Evolutionary conservation across 179 eudicot genomes (phyloP).

Genomic region (Vitellaria paradoxa): DNA sequence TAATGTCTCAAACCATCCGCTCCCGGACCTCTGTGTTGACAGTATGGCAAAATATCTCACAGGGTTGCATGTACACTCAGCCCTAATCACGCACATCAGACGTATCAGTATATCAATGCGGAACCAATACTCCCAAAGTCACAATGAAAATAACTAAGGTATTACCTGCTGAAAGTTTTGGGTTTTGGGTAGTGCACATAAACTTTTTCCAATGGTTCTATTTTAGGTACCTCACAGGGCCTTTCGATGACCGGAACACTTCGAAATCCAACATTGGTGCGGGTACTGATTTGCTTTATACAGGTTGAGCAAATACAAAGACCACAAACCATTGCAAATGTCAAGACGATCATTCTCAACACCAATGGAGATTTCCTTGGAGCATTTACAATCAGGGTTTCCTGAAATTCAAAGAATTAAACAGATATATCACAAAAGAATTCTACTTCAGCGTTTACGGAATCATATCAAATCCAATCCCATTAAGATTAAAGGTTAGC

Average conservation of each 20-base stretch:
- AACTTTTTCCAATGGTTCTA: constrained; percentile 32
- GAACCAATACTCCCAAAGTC: background rate
- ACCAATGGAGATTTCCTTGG: constrained; percentile 62
- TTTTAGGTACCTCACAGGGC: constrained; percentile 30
- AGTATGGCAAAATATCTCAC: constrained; percentile 83
- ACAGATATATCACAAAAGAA: background rate
- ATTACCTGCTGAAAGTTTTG: constrained; percentile 66
- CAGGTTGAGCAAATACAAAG: constrained; percentile 72
- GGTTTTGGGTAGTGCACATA: constrained; percentile 76
- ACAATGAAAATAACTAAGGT: background rate
- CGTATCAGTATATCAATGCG: background rate
- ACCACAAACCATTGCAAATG: constrained; percentile 65
- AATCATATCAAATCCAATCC: background rate
- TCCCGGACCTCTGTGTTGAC: constrained; percentile 91
- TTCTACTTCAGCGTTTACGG: background rate
- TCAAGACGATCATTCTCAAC: constrained; percentile 63
- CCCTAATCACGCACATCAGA: constrained; percentile 38
- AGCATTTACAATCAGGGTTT: constrained; percentile 28
- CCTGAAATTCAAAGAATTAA: constrained; percentile 28
- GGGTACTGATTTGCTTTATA: constrained; percentile 51
- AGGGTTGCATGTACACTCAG: constrained; percentile 76
- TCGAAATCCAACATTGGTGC: constrained; percentile 23
- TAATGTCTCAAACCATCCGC: constrained; percentile 98
- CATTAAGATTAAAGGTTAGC: background rate
- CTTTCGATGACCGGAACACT: constrained; percentile 33